Conservation (phyloP, 495 filamentous ascomycete genomes). For the Penicillium fimorum region DNA sequence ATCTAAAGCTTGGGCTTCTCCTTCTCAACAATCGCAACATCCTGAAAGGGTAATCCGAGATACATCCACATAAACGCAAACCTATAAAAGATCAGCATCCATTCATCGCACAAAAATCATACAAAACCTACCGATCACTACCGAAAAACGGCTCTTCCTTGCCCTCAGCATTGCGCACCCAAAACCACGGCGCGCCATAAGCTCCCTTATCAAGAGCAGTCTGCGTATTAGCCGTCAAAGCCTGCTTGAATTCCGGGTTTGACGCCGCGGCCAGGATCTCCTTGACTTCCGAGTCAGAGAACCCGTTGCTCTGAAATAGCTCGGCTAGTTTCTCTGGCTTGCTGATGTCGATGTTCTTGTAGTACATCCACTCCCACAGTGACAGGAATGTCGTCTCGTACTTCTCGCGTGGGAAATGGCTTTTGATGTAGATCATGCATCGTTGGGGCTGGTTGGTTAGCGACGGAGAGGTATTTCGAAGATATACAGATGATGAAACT, state of each 20-base stretch:
- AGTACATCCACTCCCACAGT: conserved; percentile 49
- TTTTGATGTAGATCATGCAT: conserved; percentile 63
- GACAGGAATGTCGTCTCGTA: conserved; percentile 45
- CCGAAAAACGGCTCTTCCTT: conserved; percentile 71
- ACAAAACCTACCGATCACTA: conserved; percentile 58
- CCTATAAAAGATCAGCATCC: conserved; percentile 15
- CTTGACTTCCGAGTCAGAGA: conserved; percentile 42
- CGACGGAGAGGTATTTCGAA: not conserved
- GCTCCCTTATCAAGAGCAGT: conserved; percentile 60
- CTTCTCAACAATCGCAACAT: conserved; percentile 30
- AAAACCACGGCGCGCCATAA: conserved; percentile 75
- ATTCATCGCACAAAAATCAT: conserved; percentile 19
- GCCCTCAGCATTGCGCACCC: conserved; percentile 60
- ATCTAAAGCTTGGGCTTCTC: conserved; percentile 22
- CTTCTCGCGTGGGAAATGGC: conserved; percentile 36
- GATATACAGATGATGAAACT: not conserved
- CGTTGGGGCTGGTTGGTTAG: conserved; percentile 53
- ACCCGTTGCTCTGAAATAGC: conserved; percentile 33
- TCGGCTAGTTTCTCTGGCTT: conserved; percentile 42
- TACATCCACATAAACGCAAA: conserved; percentile 45
- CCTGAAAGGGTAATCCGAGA: conserved; percentile 37
- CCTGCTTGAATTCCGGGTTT: conserved; percentile 55
- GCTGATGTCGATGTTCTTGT: conserved; percentile 47
- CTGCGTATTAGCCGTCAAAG: conserved; percentile 56
- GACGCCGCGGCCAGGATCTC: conserved; percentile 51